These are phyloP conservation scores for Syncephalastrum racemosum DNA, from an alignment of 371 early-diverging fungal genomes.

Conservation along the genomic window DNA sequence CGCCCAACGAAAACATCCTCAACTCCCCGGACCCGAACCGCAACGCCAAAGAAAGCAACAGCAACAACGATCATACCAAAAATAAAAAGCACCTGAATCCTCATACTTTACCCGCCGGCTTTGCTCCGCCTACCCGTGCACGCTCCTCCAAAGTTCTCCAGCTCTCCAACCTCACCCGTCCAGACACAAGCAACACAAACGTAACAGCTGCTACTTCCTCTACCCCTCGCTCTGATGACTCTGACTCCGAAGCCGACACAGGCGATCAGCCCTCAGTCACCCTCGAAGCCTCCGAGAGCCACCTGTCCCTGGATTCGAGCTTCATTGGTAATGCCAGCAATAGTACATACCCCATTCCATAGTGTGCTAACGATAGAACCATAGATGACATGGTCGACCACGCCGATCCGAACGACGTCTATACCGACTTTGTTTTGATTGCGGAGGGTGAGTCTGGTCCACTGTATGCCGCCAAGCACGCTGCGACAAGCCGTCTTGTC, in stretches of 20 bases:
- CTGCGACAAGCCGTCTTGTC: constrained; percentile 47
- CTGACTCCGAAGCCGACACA: not conserved
- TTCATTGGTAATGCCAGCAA: constrained; percentile 28
- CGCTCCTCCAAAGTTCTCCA: constrained; percentile 41
- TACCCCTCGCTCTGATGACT: not conserved
- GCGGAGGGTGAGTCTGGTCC: constrained; percentile 84
- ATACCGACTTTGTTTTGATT: constrained; percentile 55
- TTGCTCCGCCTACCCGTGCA: constrained; percentile 48
- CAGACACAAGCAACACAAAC: constrained; percentile 6
- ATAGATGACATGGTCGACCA: constrained; percentile 45
- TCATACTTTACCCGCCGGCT: constrained; percentile 38
- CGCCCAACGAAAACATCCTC: constrained; percentile 14
- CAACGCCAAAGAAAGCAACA: not conserved
- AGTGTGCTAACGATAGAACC: not conserved
- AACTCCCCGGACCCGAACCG: constrained; percentile 17
- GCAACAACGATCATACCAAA: no score
- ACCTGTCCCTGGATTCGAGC: constrained; percentile 31
- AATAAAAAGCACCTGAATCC: not conserved
- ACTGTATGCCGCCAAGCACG: constrained; percentile 63
- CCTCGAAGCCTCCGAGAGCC: constrained; percentile 17
- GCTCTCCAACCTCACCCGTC: constrained; percentile 12
- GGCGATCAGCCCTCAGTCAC: constrained; percentile 9
- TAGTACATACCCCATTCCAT: not conserved
- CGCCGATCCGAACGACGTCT: constrained; percentile 48
- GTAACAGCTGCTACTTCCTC: not conserved